These are phyloP conservation scores for Suillus hirtellus DNA, from an alignment of 768 basidiomycete species.

Conservation along the genomic window DNA sequence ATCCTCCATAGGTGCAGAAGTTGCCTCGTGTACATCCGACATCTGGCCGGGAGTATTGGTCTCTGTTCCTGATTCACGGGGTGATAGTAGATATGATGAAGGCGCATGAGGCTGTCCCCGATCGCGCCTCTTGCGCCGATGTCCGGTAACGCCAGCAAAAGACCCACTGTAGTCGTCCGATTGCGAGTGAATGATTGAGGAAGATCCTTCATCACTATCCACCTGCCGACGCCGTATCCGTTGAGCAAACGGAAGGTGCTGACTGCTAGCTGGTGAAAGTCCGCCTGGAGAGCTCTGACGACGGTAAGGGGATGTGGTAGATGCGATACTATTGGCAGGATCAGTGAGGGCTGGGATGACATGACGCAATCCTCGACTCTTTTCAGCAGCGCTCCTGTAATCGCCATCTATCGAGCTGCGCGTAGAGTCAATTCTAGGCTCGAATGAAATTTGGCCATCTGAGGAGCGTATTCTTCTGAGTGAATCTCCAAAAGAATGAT, in stretches of 20 bases:
- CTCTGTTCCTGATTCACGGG: conserved; percentile 18
- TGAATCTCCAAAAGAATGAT: conserved; percentile 42
- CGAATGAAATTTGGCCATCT: conserved; percentile 58
- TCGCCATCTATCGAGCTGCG: conserved; percentile 50
- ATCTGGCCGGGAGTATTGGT: conserved; percentile 12
- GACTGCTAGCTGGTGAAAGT: conserved; percentile 46
- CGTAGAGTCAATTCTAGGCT: conserved; percentile 51
- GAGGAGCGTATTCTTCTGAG: conserved; percentile 39
- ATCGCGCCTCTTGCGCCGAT: conserved; percentile 12
- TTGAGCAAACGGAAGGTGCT: conserved; percentile 38
- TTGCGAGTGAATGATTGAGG: conserved; percentile 46
- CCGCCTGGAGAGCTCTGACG: conserved; percentile 30
- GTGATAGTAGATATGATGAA: conserved; percentile 23
- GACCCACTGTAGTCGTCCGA: conserved; percentile 42
- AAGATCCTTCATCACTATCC: conserved; percentile 50
- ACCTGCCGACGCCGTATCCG: conserved; percentile 35
- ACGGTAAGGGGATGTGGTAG: conserved; percentile 35
- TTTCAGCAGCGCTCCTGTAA: conserved; percentile 43
- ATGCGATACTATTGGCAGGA: conserved; percentile 34
- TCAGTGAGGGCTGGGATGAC: conserved; percentile 31
- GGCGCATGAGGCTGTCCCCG: conserved; percentile 28
- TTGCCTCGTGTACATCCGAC: conserved; percentile 10
- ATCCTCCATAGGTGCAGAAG: conserved; percentile 13
- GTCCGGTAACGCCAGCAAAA: conserved; percentile 15
- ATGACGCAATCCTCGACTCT: conserved; percentile 26